Percentiles rank a stretch among this genome's conserved stretches.
Conservation (phyloP, 2,329 filamentous ascomycete genomes). For the Pseudocercospora eumusae region DNA sequence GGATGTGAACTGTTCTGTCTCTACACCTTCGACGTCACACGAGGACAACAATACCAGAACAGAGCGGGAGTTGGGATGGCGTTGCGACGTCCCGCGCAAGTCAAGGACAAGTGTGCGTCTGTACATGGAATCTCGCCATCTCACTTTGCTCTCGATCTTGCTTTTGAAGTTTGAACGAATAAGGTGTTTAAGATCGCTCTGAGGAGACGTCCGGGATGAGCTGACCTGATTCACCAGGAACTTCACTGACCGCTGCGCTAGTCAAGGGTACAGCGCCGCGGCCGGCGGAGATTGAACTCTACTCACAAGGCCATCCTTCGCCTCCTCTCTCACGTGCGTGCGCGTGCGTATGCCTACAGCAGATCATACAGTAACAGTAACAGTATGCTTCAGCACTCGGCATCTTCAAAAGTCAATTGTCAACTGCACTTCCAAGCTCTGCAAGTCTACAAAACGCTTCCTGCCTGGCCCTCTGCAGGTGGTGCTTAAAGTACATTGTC, state of each 20-base stretch:
- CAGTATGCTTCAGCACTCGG: background rate
- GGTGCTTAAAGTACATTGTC: background rate
- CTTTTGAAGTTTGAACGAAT: background rate
- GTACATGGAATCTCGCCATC: background rate
- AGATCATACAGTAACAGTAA: too few relatives aligned
- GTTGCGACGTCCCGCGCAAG: background rate
- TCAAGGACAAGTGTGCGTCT: background rate
- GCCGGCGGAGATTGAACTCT: slow-evolving; percentile 18
- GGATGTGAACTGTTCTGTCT: background rate
- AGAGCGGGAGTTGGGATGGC: background rate
- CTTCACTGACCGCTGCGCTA: background rate
- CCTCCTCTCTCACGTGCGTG: slow-evolving; percentile 8
- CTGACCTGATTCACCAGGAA: slow-evolving; percentile 7
- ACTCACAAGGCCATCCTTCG: background rate
- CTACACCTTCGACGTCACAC: slow-evolving; percentile 8
- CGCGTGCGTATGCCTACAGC: slow-evolving; percentile 5
- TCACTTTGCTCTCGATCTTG: slow-evolving; percentile 5
- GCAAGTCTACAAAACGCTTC: too few relatives aligned
- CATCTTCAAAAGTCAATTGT: slow-evolving; percentile 1
- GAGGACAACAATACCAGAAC: slow-evolving; percentile 4
- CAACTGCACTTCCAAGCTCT: background rate
- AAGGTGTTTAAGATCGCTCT: background rate
- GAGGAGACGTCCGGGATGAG: slow-evolving; percentile 8
- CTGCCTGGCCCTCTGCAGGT: background rate
- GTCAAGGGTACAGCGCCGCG: slow-evolving; percentile 15